Conservation (phyloP, 2,329 filamentous ascomycete species). For the Aspergillus costaricaensis region DNA sequence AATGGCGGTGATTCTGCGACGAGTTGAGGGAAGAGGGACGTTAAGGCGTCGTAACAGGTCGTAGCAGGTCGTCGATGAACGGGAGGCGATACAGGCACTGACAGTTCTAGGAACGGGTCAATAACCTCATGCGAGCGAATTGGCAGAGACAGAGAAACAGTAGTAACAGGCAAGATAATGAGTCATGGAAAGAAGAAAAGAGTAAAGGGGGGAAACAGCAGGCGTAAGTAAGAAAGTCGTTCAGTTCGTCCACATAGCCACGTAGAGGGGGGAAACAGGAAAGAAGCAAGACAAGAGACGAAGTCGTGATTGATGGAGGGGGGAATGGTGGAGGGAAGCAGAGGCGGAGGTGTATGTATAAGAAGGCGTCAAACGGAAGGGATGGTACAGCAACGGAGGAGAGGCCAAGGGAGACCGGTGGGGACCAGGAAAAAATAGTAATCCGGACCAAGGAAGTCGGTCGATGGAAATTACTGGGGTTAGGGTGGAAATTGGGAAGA, state of each 20-base stretch:
- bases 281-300: conserved; percentile 10
- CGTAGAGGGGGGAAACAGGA: conserved; percentile 12
- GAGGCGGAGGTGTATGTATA: conserved; percentile 24
- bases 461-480: conserved; percentile 2
- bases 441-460: conserved; percentile 6
- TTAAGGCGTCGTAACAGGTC: conserved; percentile 29
- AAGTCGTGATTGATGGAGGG: conserved; percentile 8
- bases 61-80: conserved; percentile 32
- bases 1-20: conserved; percentile 16
- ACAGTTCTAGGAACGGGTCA: conserved; percentile 4
- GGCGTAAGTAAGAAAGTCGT: conserved; percentile 5
- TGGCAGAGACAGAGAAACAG: conserved; percentile 18
- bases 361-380: conserved; percentile 29
- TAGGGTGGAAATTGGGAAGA: conserved; percentile 2
- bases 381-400: conserved; percentile 24
- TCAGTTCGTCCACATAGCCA: conserved; percentile 23
- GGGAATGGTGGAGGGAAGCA: not conserved
- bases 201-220: not conserved
- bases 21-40: conserved; percentile 18
- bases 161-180: not conserved
- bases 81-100: conserved; percentile 6
- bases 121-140: conserved; percentile 8
- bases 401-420: conserved; percentile 30
- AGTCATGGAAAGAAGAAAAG: conserved; percentile 11
- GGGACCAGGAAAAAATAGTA: conserved; percentile 17